Evolutionary conservation across 768 basidiomycete species (phyloP), one percentile per base, ranked within the genome.

Genomic region (Russula vinacea): DNA sequence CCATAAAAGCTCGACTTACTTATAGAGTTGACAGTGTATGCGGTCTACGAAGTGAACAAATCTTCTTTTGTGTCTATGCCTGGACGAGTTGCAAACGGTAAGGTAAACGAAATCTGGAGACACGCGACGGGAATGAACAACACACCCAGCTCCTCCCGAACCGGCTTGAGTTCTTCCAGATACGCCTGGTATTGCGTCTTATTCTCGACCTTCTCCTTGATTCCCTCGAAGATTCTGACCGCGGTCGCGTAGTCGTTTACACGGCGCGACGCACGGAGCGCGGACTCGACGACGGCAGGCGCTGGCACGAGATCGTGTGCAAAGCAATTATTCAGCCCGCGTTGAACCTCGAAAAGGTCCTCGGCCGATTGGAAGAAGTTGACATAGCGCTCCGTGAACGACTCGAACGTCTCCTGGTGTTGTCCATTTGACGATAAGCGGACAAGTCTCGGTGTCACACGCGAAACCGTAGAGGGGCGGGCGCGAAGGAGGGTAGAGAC

Each of bases 281-380:
- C 93, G 67, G 92, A 90, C 78, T 94, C 92, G 60, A 95, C 78
- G 70, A 96, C 92, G 60, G 80, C 74, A 32, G 92, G 84, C 1
- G 91, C 84, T 5, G 94, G 94, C 16, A 97, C 94, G 67, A 97
- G 85, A 76, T 99, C 97, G 76, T 98, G 96, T 2, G 97, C 92
- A 75, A 99, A 99, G 80, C 95, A 98, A 83, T 99, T 99, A 83
- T 99, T 98, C 72, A 99, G 81, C 44, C 97, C 97, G 56, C 97
- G 92, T 78, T 99, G 96, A 68, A 99, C 90, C 81, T 99, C 97
- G 74, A 99, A 99, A 62, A 98, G 84, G 79, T 99, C 97, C 73
- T 94, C 87, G 55, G 93, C 94, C 61, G 85, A 82, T 73, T 90
- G 78, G 84, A 99, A 99, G 78, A 99, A 99, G 68, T 81, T 81